Evolutionary conservation across 2,329 filamentous ascomycete species (phyloP), one percentile per base, ranked within the genome.

Genomic region (Nannizziopsis arthrosporioides): DNA sequence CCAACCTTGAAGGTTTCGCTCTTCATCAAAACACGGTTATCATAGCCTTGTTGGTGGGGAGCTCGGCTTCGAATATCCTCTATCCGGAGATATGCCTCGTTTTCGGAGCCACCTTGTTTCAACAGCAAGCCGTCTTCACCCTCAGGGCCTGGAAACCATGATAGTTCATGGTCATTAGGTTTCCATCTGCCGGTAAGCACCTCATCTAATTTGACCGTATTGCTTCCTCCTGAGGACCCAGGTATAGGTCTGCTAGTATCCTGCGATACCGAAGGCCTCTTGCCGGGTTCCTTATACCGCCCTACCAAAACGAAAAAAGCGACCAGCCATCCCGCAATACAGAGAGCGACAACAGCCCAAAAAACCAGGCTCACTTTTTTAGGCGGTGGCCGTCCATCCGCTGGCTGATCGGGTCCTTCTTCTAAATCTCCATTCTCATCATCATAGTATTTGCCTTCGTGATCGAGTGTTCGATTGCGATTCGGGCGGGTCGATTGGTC

Each of bases 41-140:
- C 36, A 17, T 49, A 19, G 15, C 32, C 42, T 18, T 39, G 22
- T 5, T 51, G 62, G 2, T 67, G 62, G 6, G 66, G 61, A 40
- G 74, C 71, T 49, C 74, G 69, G 43, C 73, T 74, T 49, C 81
- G 78, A 46, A 98, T 82, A 63, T 96, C 87, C 62, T 94, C 84
- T 0, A 95, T 85, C 1, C 92, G 78, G 47, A 98, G 69, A 58
- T 83, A 96, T 51, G 74, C 79, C 1, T 64, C 59, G 18, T 47
- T 32, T 5, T 17, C 34, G 0, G 73, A 76, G 44, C 74, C 80
- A 19, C 63, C 63, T 58, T 77, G 74, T 65, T 94, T 84, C 15
- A 98, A 75, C 55, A 98, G 65, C 51, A 96, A 65, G 1, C 92
- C 92, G 61, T 98, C 92, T 54, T 73, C 67, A 8, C 67, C 69